Base-by-base conservation (phyloP, 805 yeast genomes). In the Hanseniaspora hatyaiensis region DNA sequence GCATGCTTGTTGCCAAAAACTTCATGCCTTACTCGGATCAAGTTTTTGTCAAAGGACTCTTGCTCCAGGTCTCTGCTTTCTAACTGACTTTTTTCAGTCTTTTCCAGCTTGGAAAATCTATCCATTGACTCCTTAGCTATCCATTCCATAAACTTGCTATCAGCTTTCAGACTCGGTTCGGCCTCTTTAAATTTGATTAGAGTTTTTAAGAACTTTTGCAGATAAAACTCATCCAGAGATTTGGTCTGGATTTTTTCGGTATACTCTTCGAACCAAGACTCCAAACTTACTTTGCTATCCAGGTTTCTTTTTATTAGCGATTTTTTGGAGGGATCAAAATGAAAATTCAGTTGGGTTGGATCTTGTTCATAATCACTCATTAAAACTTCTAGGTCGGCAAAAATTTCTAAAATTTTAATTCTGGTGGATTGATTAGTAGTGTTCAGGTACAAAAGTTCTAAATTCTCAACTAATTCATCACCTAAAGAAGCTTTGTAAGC, bases 1-100 rank as follows among this genome's bases (percentile, higher is more conserved):
- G 81, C 94, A 57, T 73, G 67, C 16, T 82, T 84, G 56, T 85
- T 85, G 1, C 95, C 95, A 64, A 85, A 85, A 1, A 80, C 74
- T 19, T 64, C 58, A 58, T 84, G 89, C 55, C 94, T 72, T 13
- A 69, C 66, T 24, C 65, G 63, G 8, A 65, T 54, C 19, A 77
- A 63, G 26, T 65, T 69, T 24, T 60, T 54, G 49, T 72, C 72
- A 53, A 63, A 64, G 9, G 52, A 54, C 28, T 62, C 61, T 51
- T 57, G 60, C 28, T 59, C 68, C 31, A 54, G 31, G 26, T 63
- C 69, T 32, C 65, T 60, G 16, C 55, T 59, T 8, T 50, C 43
- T 4, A 53, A 50, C 8, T 59, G 59, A 43, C 55, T 48, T n/a
- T n/a, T n/a, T n/a, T n/a, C n/a, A 26, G 29, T 54, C 53, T 15